Conservation (phyloP, 2,329 filamentous ascomycete species). For the Phaeosphaeria sp. region DNA sequence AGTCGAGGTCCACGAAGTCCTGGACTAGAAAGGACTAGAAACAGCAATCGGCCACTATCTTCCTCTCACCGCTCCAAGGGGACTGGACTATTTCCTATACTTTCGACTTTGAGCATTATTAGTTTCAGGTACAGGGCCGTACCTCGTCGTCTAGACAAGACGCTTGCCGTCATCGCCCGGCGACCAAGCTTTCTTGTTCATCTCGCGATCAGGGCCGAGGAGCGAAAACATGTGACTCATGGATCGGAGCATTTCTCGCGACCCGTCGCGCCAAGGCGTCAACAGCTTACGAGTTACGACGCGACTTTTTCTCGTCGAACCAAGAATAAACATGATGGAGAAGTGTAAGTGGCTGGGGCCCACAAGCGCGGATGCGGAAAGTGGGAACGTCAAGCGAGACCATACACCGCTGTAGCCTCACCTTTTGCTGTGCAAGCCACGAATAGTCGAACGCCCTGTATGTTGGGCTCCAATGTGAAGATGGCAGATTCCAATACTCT, state of each 20-base stretch:
- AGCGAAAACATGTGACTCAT: constrained; percentile 25
- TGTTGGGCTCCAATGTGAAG: constrained; percentile 38
- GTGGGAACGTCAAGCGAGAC: constrained; percentile 23
- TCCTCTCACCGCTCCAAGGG: constrained; percentile 16
- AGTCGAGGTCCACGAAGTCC: background rate
- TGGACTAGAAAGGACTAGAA: background rate
- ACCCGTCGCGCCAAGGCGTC: constrained; percentile 25
- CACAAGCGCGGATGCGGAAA: constrained; percentile 25
- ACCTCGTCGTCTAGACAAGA: constrained; percentile 8
- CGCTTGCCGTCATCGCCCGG: constrained; percentile 26
- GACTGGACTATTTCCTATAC: background rate
- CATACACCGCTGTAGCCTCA: constrained; percentile 43
- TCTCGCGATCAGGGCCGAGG: constrained; percentile 9
- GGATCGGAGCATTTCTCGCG: constrained; percentile 15
- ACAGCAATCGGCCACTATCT: background rate
- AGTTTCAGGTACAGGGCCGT: background rate
- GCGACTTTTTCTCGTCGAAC: constrained; percentile 15
- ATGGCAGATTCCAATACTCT: constrained; percentile 14
- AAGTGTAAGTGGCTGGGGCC: constrained; percentile 25
- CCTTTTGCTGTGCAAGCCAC: constrained; percentile 29
- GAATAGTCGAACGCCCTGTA: constrained; percentile 25
- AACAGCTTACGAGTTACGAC: constrained; percentile 6
- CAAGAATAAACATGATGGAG: constrained; percentile 21
- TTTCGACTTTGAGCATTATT: background rate
- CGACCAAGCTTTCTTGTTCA: constrained; percentile 14